These are phyloP conservation scores for Zychaea mexicana DNA, from an alignment of 371 early-diverging fungal genomes.

Conservation along the genomic window DNA sequence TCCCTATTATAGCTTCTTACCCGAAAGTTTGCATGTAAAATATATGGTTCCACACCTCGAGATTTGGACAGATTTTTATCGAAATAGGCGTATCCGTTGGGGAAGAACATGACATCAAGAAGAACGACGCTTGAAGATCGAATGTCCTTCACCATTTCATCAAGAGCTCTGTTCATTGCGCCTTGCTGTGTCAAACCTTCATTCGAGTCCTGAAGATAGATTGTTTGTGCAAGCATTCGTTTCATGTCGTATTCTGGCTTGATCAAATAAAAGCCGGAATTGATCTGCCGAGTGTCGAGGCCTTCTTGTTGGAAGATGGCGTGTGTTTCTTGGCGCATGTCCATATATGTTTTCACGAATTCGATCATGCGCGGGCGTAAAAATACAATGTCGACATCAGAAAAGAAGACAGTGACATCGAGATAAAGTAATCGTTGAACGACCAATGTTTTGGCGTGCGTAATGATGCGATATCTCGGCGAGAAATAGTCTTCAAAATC, in stretches of 20 bases:
- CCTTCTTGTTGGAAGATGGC: constrained; percentile 46
- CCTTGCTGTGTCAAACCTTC: constrained; percentile 41
- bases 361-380: constrained; percentile 33
- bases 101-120: constrained; percentile 42
- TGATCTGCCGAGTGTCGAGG: constrained; percentile 30
- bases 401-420: constrained; percentile 40
- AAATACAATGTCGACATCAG: constrained; percentile 49
- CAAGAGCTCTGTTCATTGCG: constrained; percentile 40
- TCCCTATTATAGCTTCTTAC: constrained; percentile 13
- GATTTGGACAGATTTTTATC: constrained; percentile 26
- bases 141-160: constrained; percentile 28
- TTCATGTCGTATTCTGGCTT: constrained; percentile 34
- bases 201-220: constrained; percentile 33
- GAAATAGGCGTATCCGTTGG: constrained; percentile 43
- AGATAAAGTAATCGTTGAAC: constrained; percentile 44
- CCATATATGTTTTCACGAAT: constrained; percentile 23
- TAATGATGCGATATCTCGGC: constrained; percentile 8
- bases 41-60: constrained; percentile 39
- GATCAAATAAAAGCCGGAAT: constrained; percentile 46
- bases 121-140: constrained; percentile 30
- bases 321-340: constrained; percentile 38
- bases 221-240: constrained; percentile 35
- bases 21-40: constrained; percentile 44
- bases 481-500: constrained; percentile 21
- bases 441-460: constrained; percentile 37